Conservation (phyloP, 139 green algal species). For the Coccomyxa sp. region DNA sequence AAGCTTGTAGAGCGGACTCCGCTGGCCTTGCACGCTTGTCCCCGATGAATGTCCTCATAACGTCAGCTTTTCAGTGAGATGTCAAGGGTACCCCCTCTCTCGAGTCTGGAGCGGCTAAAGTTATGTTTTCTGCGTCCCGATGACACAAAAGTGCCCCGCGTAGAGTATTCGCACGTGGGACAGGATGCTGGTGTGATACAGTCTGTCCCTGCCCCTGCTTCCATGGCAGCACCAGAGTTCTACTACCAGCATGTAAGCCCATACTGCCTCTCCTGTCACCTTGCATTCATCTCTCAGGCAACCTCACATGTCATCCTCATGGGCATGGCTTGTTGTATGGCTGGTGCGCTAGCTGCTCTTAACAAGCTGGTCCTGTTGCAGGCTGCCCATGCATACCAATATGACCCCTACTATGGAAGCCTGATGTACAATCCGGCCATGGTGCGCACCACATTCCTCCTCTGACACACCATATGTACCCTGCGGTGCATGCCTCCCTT, state of each 20-base stretch:
- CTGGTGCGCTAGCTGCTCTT: neutral
- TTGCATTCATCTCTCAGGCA: neutral
- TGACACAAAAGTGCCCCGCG: too few species aligned
- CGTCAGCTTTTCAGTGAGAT: too few species aligned
- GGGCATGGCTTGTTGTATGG: neutral
- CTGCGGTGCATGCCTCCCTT: neutral
- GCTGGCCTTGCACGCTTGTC: too few species aligned
- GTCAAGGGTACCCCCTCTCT: too few species aligned
- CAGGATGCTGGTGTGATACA: too few species aligned
- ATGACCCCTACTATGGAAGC: constrained; percentile 1
- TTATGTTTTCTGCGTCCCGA: too few species aligned
- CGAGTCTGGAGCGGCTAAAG: too few species aligned
- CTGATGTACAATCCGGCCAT: constrained; percentile 1
- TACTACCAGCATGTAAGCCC: neutral
- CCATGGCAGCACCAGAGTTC: neutral
- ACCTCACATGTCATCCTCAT: neutral
- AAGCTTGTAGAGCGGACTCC: too few species aligned
- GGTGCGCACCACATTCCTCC: neutral
- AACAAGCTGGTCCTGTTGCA: neutral
- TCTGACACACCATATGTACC: neutral
- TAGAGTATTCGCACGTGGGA: too few species aligned
- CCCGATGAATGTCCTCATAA: too few species aligned
- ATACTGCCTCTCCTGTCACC: neutral
- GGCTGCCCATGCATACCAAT: neutral
- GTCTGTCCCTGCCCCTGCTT: too few species aligned